Evolutionary conservation across 495 filamentous ascomycete species (phyloP), one percentile per base, ranked within the genome.

Genomic region (Emericellopsis terricola): DNA sequence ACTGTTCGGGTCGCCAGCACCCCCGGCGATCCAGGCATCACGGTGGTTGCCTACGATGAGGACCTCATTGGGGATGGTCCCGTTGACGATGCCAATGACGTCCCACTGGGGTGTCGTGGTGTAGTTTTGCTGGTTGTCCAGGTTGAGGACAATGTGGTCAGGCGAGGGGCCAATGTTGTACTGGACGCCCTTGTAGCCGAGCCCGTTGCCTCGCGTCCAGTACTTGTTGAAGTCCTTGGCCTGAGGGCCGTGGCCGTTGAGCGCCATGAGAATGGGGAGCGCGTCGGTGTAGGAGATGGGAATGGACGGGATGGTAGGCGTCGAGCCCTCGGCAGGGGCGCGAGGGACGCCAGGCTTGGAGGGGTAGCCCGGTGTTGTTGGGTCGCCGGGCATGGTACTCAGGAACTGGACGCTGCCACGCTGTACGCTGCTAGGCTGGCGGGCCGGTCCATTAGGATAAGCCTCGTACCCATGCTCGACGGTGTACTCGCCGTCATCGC

Each of bases 1-100:
- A 45, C 76, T 81, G 42, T 86, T 89, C 1, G 89, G 84, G 47
- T 93, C 84, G 6, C 71, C 76, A 21, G 83, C 83, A 3, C 85
- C 85, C 32, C 85, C 83, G 7, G 78, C 81, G 48, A 91, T 73
- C 85, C 85, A 94, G 0, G 85, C 81, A 57, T 97, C 89, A 10
- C 86, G 76, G 48, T 97, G 89, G 46, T 96, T 96, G 10, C 91
- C 91, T n/a, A 96, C 56, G 5, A 97, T 64, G 31, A 94, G 65
- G 8, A 92, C 85, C 47, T 94, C 87, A 31, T 65, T 53, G 1
- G 73, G 60, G 34, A 93, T 73, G 7, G 71, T 76, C n/a, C 89
- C 89, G 38, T 93, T 93, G 53, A 97, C 85, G 19, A 85, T 64
- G 20, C 89, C 89, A 40, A 97, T 91, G 9, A 89, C 83, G 42